Base-by-base conservation (phyloP, 148 eudicot species). In the Heliamphora exappendiculata region DNA sequence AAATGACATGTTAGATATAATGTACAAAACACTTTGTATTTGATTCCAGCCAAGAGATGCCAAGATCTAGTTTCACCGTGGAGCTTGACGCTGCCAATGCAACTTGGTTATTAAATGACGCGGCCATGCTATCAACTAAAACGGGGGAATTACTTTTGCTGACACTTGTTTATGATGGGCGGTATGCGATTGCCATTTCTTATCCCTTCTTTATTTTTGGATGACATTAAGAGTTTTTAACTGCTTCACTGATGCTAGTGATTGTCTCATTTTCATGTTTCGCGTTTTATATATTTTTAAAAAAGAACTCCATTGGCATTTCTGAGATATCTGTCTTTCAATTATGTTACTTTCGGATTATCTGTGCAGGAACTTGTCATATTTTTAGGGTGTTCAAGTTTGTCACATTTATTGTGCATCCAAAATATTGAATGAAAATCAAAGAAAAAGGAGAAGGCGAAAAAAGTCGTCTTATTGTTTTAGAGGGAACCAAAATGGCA, bases 41-140 rank as follows among this genome's bases (percentile, higher is more conserved):
- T 59, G 29, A 49, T 73, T 76, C 62, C 89, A 95, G 99, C 84
- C 99, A 81, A 81, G 99, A 89, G 81, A 86, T 91, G 90, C 86
- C 88, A 60, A 86, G 96, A 82, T 87, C 93, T 75, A 89, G 84
- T 82, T 91, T 95, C 67, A 85, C 54, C 65, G 91, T 88, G 81
- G 99, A 95, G 89, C 96, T 95, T 81, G 99, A 95, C 80, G 94
- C 96, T 72, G 96, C 97, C 45, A 89, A 86, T 89, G 97, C 97
- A 76, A 91, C 94, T 71, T 95, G 99, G 99, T 81, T 95, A 81
- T 88, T 91, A 22, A 88, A 89, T 83, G 99, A 95, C 78, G 99
- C 93, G 78, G 94, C 90, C 47, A 79, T 95, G 90, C 86, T 95
- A 67, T 95, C 99, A 71, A 87, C 96, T 65, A 95, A 92, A 88